phyloP scores from a whole-genome alignment of 768 basidiomycete species.

The Boletus rubescentipes region DNA sequence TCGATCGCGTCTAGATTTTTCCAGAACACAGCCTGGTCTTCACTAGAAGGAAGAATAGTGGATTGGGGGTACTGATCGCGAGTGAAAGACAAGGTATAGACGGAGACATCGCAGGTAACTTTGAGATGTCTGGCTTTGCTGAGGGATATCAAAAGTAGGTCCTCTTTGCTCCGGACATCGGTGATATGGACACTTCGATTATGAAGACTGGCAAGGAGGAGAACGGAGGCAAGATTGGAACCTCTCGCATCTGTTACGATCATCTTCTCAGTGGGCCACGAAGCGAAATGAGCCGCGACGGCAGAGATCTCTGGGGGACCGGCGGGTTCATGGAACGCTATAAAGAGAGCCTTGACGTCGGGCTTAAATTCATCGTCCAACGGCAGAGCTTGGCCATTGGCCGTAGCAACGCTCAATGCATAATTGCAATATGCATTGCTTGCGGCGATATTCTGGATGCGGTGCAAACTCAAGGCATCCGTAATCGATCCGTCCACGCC shows the following conservation, averaged over 20 bases:
- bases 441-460: slow-evolving; percentile 61
- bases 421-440: slow-evolving; percentile 83
- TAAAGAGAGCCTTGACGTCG: slow-evolving; percentile 83
- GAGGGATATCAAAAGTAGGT: slow-evolving; percentile 85
- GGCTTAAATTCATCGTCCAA: slow-evolving; percentile 75
- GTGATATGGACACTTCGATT: slow-evolving; percentile 87
- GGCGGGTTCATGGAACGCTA: slow-evolving; percentile 63
- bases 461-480: slow-evolving; percentile 66
- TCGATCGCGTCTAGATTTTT: slow-evolving; percentile 81
- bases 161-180: slow-evolving; percentile 83
- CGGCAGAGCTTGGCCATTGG: slow-evolving; percentile 57
- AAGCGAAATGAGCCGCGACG: slow-evolving; percentile 83
- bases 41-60: slow-evolving; percentile 62
- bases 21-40: slow-evolving; percentile 87
- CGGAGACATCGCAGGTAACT: slow-evolving; percentile 94
- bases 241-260: slow-evolving; percentile 93
- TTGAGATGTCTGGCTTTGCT: slow-evolving; percentile 93
- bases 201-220: slow-evolving; percentile 92
- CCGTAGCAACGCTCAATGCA: slow-evolving; percentile 77
- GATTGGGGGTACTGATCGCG: slow-evolving; percentile 69
- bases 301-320: slow-evolving; percentile 60
- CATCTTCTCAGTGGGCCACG: slow-evolving; percentile 90
- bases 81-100: slow-evolving; percentile 89
- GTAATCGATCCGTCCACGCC: slow-evolving; percentile 62
- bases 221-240: slow-evolving; percentile 87